Base-by-base conservation (phyloP, 148 eudicot genomes). In the Rheum nobile region DNA sequence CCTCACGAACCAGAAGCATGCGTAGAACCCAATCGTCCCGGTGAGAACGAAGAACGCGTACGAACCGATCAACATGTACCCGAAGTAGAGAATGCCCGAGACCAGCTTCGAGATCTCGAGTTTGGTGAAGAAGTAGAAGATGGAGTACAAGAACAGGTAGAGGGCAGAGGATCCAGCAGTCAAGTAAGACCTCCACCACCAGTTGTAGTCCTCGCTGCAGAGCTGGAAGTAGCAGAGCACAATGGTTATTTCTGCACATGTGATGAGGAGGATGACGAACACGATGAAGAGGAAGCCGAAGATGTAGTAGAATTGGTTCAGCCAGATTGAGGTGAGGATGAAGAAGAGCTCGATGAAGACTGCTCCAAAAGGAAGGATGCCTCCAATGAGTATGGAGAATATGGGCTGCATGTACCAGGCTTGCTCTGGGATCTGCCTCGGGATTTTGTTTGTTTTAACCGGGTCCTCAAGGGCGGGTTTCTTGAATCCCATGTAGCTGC, bases 171-270 rank as follows among this genome's bases (percentile, higher is more conserved):
- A 85, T 16, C 88, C 88, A 2, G 85, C 88, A 0, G 88, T 85
- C 77, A 85, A 72, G 80, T 85, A 85, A 12, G 88, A 77, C 72
- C 88, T 75, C 88, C 88, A 85, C 86, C 88, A 85, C 85, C 88
- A 85, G 59, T 80, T 42, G 65, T 85, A 85, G 67, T 85, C 88
- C 74, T 85, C 88, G 54, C 88, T 85, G 79, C 88, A 85, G 57
- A 85, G 75, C 80, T 85, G 86, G 82, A 85, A 85, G 85, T 85
- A 85, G 79, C 88, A 82, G 69, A 85, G 84, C 34, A 85, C 88
- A 26, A 82, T 83, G 43, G 83, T 80, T 54, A 82, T 85, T 77
- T 85, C 88, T 0, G 85, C 85, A 17, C 88, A 85, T 0, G 88
- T 85, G 77, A 85, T 82, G 47, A 85, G 38, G 71, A 85, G 75